Evolutionary conservation across 805 yeast genomes (phyloP).

Genomic region (Trichomonascus vanleenenianus): DNA sequence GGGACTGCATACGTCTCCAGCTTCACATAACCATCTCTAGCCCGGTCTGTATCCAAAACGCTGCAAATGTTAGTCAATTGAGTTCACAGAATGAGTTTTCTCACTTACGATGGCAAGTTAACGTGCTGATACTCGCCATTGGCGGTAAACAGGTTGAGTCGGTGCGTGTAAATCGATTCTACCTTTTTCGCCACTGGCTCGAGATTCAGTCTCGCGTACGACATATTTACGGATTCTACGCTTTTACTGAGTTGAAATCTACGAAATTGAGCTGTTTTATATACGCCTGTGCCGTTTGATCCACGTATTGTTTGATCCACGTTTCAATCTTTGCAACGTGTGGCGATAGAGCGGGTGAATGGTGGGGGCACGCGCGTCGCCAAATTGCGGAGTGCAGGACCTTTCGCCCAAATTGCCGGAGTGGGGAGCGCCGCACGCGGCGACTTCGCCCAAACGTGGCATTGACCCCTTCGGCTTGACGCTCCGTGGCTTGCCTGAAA

Average conservation of each 20-base stretch:
- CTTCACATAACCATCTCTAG: slow-evolving; percentile 32
- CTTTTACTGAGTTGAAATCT: neutral
- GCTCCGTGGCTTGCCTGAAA: too few relatives aligned
- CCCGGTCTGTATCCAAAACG: slow-evolving; percentile 5
- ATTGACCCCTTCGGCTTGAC: too few relatives aligned
- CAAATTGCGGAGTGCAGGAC: too few relatives aligned
- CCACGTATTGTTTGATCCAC: too few relatives aligned
- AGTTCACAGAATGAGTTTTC: neutral
- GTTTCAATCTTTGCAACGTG: too few relatives aligned
- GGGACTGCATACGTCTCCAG: slow-evolving; percentile 68
- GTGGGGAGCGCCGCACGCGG: neutral
- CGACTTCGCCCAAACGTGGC: too few relatives aligned
- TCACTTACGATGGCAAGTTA: slow-evolving; percentile 59
- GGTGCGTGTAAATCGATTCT: slow-evolving; percentile 60
- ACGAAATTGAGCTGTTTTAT: slow-evolving; percentile 1
- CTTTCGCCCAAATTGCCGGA: too few relatives aligned
- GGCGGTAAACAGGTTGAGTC: slow-evolving; percentile 67
- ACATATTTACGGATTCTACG: neutral
- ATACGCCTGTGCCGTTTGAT: too few relatives aligned
- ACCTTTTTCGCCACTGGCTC: slow-evolving; percentile 70
- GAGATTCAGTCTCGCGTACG: slow-evolving; percentile 35
- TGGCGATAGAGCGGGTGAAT: too few relatives aligned
- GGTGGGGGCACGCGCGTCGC: too few relatives aligned
- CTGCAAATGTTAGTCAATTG: too few relatives aligned
- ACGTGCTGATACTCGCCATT: slow-evolving; percentile 68